These are phyloP conservation scores for Rhynchospora pubera DNA, from an alignment of 176 grass and related monocot genomes.

Conservation along the genomic window DNA sequence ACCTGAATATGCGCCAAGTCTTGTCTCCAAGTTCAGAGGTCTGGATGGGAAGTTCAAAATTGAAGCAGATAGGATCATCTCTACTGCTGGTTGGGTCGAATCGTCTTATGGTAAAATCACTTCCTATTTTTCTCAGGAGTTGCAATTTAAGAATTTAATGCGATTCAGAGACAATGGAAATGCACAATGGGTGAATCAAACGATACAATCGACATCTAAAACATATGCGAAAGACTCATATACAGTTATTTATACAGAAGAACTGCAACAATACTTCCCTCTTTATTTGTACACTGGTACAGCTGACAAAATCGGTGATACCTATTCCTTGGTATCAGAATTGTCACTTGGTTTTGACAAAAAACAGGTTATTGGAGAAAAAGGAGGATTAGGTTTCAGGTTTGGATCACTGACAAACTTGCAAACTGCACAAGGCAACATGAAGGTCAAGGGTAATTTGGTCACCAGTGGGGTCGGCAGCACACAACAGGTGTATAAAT, in stretches of 20 bases:
- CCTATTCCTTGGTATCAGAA: conserved; percentile 26
- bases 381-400: conserved; percentile 34
- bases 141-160: conserved; percentile 50
- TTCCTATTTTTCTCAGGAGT: conserved; percentile 40
- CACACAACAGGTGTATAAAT: conserved; percentile 49
- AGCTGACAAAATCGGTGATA: conserved; percentile 24
- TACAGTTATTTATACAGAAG: conserved; percentile 44
- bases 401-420: conserved; percentile 48
- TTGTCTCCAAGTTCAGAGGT: conserved; percentile 10
- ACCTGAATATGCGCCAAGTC: conserved; percentile 19
- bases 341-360: conserved; percentile 39
- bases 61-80: conserved; percentile 44
- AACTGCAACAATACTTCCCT: conserved; percentile 46
- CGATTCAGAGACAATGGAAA: conserved; percentile 1
- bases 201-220: conserved; percentile 38
- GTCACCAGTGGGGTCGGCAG: conserved; percentile 26
- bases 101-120: conserved; percentile 69
- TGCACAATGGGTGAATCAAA: conserved; percentile 46
- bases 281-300: conserved; percentile 38
- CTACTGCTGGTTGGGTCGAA: conserved; percentile 54
- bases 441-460: conserved; percentile 36
- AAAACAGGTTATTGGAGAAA: conserved; percentile 46
- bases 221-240: conserved; percentile 31
- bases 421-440: conserved; percentile 35
- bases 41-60: conserved; percentile 29